Percentiles rank a stretch among this genome's conserved stretches.
These are phyloP conservation scores for Pythium aphanidermatum DNA, from an alignment of 352 stramenopile genomes.

Conservation along the genomic window DNA sequence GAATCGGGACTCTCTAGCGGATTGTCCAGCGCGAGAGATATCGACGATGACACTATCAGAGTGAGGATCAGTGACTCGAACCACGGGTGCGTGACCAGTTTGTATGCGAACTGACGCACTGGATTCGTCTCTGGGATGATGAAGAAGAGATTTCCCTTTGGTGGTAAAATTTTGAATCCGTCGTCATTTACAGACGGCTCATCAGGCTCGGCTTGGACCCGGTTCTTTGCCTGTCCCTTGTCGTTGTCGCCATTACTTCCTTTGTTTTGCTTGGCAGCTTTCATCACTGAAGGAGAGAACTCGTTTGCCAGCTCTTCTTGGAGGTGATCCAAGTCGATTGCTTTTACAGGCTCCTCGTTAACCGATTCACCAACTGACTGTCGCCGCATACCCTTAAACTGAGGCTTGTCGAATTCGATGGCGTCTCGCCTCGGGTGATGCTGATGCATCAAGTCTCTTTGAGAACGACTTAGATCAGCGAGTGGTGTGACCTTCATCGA, in stretches of 20 bases:
- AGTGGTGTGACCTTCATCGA: slow-evolving; percentile 31
- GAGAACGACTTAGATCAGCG: background rate
- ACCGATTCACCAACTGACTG: background rate
- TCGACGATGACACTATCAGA: slow-evolving; percentile 79
- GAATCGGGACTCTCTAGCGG: slow-evolving; percentile 61
- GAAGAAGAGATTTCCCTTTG: slow-evolving; percentile 30
- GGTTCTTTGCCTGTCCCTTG: slow-evolving; percentile 4
- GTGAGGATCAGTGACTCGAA: slow-evolving; percentile 82
- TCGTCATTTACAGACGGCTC: background rate
- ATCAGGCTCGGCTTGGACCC: background rate
- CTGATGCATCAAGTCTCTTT: background rate
- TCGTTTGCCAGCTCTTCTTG: slow-evolving; percentile 39
- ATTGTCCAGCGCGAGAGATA: slow-evolving; percentile 85
- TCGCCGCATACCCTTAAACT: background rate
- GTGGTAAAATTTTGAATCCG: slow-evolving; percentile 11
- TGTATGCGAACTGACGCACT: slow-evolving; percentile 30
- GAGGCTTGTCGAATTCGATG: too few species aligned
- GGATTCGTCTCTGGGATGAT: slow-evolving; percentile 41
- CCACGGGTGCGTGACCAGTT: slow-evolving; percentile 47
- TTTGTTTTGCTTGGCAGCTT: too few species aligned
- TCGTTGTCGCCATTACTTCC: too few species aligned
- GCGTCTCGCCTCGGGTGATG: too few species aligned
- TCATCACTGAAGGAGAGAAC: slow-evolving; percentile 7
- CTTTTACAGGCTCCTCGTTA: slow-evolving; percentile 20
- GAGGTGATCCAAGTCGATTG: slow-evolving; percentile 20